Evolutionary conservation across 768 basidiomycete species (phyloP).

Genomic region (Trametes punicea): DNA sequence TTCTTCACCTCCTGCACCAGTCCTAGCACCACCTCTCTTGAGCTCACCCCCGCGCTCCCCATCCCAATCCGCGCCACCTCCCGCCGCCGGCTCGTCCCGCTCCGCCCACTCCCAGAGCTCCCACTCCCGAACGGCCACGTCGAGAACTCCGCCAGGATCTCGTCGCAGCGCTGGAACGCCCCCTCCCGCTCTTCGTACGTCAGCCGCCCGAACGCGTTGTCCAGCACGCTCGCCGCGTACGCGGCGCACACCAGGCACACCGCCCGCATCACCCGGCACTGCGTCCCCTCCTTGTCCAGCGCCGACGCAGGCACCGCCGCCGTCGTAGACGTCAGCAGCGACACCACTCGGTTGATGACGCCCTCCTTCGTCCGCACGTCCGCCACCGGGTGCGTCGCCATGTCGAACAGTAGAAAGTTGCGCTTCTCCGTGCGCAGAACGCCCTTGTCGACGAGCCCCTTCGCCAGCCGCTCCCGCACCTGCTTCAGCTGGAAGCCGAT

Average conservation of each 20-base stretch:
- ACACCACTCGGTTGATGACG: slow-evolving; percentile 70
- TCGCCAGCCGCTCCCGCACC: slow-evolving; percentile 95
- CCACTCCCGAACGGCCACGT: slow-evolving; percentile 80
- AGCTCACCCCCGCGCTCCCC: slow-evolving; percentile 47
- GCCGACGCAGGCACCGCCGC: slow-evolving; percentile 74
- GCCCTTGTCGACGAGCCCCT: slow-evolving; percentile 97
- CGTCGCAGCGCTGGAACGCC: slow-evolving; percentile 91
- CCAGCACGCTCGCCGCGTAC: slow-evolving; percentile 92
- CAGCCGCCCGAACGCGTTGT: slow-evolving; percentile 87
- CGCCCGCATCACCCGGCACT: slow-evolving; percentile 75
- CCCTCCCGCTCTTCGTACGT: slow-evolving; percentile 92
- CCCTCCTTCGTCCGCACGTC: slow-evolving; percentile 88
- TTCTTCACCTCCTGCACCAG: slow-evolving; percentile 70
- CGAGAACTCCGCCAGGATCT: slow-evolving; percentile 87
- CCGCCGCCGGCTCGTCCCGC: slow-evolving; percentile 30
- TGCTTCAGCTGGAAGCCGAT: slow-evolving; percentile 99
- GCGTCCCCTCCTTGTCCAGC: slow-evolving; percentile 71
- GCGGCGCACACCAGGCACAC: slow-evolving; percentile 88
- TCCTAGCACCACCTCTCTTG: slow-evolving; percentile 69
- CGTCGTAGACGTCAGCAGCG: slow-evolving; percentile 80
- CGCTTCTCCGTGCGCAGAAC: slow-evolving; percentile 98
- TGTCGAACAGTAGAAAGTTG: slow-evolving; percentile 98
- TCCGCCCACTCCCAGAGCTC: slow-evolving; percentile 4
- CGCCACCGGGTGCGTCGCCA: slow-evolving; percentile 98
- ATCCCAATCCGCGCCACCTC: slow-evolving; percentile 49